These are phyloP conservation scores for Ramaria sp. DNA, from an alignment of 768 basidiomycete genomes.

Conservation along the genomic window DNA sequence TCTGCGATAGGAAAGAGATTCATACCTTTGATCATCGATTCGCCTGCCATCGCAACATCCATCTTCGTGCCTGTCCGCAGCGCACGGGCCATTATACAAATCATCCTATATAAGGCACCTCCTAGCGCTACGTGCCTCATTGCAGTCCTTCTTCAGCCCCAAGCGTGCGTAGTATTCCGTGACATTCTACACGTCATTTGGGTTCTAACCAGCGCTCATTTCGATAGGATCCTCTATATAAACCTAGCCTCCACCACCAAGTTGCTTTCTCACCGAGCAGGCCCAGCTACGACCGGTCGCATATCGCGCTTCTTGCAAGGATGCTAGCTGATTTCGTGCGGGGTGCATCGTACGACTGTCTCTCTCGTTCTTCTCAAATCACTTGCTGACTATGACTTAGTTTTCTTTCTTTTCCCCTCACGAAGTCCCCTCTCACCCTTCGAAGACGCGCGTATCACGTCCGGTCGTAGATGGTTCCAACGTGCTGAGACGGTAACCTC, in stretches of 20 bases:
- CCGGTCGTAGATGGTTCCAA: constrained; percentile 4
- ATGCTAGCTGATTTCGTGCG: constrained; percentile 5
- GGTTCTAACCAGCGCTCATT: not conserved
- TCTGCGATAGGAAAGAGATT: constrained; percentile 1
- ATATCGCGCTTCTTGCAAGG: constrained; percentile 8
- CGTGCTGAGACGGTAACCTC: not conserved
- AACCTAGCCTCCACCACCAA: not conserved
- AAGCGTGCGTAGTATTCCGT: not conserved
- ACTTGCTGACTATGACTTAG: too few relatives aligned
- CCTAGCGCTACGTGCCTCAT: not conserved
- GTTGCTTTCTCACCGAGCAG: not conserved
- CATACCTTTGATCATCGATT: constrained; percentile 1
- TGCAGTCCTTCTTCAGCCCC: not conserved
- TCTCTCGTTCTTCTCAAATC: not conserved
- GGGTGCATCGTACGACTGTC: not conserved
- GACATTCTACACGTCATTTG: not conserved
- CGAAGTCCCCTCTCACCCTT: constrained; percentile 6
- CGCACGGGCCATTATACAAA: not conserved
- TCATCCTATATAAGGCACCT: not conserved
- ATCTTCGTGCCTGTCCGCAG: not conserved
- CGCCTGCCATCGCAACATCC: not conserved
- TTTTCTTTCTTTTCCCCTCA: not conserved
- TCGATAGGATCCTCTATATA: not conserved
- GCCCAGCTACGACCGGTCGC: constrained; percentile 5
- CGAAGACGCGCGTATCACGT: constrained; percentile 1